Conservation (phyloP, 75 land plant species). For the Selaginella tamariscina region DNA sequence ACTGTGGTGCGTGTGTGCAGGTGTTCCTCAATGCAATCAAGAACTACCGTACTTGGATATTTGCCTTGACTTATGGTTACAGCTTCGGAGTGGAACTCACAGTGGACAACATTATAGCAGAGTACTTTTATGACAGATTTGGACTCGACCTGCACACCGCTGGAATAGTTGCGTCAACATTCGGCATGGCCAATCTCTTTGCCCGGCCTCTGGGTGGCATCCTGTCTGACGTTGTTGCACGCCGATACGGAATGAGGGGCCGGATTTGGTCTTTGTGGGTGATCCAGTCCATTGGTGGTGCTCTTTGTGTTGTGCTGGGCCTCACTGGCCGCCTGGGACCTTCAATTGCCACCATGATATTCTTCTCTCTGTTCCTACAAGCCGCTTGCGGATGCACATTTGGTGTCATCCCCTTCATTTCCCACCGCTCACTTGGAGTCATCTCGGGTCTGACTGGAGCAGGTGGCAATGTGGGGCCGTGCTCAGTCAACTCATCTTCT, state of each 20-base stretch:
- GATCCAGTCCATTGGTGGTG: constrained; percentile 46
- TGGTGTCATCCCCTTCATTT: constrained; percentile 61
- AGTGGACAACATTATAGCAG: constrained; percentile 44
- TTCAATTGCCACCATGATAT: constrained; percentile 39
- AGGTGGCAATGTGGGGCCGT: constrained; percentile 58
- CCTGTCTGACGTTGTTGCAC: constrained; percentile 37
- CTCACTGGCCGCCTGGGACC: constrained; percentile 18
- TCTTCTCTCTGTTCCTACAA: constrained; percentile 54
- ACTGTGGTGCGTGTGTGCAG: background rate
- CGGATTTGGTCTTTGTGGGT: constrained; percentile 50
- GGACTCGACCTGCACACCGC: constrained; percentile 26
- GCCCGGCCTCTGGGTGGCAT: constrained; percentile 29
- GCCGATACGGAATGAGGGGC: constrained; percentile 60
- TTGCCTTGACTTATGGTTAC: constrained; percentile 40
- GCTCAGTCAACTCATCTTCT: constrained; percentile 53
- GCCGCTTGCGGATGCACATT: constrained; percentile 62
- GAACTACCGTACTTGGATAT: constrained; percentile 28
- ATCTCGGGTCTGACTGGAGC: constrained; percentile 71
- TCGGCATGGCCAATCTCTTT: constrained; percentile 23
- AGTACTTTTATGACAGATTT: constrained; percentile 47
- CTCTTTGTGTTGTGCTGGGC: constrained; percentile 43
- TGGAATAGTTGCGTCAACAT: constrained; percentile 38
- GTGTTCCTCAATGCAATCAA: constrained; percentile 1
- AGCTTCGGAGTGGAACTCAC: constrained; percentile 52
- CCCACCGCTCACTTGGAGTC: constrained; percentile 52